Base-by-base conservation (phyloP, 139 green algal genomes). In the Mesotaenium endlicherianum region DNA sequence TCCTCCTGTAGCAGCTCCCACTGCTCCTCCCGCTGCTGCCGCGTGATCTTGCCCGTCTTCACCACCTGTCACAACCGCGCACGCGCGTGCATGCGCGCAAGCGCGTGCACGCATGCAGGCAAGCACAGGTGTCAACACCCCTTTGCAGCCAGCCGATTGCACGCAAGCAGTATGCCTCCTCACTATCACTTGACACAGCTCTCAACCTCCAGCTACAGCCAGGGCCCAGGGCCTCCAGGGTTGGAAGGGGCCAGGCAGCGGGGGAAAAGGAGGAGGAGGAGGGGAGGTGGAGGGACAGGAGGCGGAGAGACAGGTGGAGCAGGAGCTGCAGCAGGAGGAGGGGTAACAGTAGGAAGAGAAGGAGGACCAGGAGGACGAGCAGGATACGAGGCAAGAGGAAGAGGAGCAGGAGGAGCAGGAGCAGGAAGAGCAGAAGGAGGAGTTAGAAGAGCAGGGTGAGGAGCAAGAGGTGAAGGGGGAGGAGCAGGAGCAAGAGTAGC, bases 1-100 rank as follows among this genome's bases (percentile, higher is more conserved):
- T 26, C n/a, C 38, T 42, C 31, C n/a, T 45, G 40, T 34, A 87
- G 70, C 11, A 59, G 14, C 41, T 70, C 50, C 81, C 81, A 87
- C 49, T 17, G 31, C 30, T 55, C n/a, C 5, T 50, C 60, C 2
- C 81, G 72, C 16, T 69, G 39, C 31, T 38, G 1, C 3, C 3
- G 6, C 8, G 49, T 75, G 11, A 87, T 34, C 16, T 40, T 6
- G 39, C 76, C 3, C 47, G 49, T 76, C 76, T 83, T 44, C 50
- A 75, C 76, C 3, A 83, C 20, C 76, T 83, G 76, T 39, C 4
- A 8, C 58, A 16, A 40, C 58, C 11, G 11, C 8, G 47, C 8
- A 26, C 47, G 47, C 47, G 11, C 8, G 11, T 57, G 8, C 8
- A 8, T 8, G 8, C 8, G 47, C 47, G n/a, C n/a, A 16, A 70